Base-by-base conservation (phyloP, 805 yeast genomes). In the Hanseniaspora vineae region DNA sequence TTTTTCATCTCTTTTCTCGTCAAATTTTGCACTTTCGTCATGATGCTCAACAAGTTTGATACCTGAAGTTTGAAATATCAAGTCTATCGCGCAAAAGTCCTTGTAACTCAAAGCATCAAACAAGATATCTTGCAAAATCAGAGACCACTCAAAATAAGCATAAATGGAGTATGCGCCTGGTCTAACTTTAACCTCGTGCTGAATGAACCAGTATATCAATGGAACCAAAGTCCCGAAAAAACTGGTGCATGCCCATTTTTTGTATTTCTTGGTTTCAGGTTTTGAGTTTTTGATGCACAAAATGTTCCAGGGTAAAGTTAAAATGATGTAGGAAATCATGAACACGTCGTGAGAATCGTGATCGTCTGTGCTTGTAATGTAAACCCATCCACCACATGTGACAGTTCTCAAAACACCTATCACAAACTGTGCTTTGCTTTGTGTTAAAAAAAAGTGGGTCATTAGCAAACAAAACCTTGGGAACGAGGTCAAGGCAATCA, bases 371-470 rank as follows among this genome's bases (percentile, higher is more conserved):
- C 96, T 84, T 1, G 98, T 92, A 52, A 92, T 84, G 61, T 92
- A 92, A 8, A 94, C 95, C 97, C 97, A 92, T 12, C 97, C 97
- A 59, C 98, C 98, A 60, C 97, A 92, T 1, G 96, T 82, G 48
- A 92, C 75, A 0, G 98, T 92, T 65, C 98, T 78, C n/a, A 84
- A 47, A 2, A 84, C 50, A n/a, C 98, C 98, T 4, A 77, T 59
- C 2, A 75, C 44, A 13, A 58, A 43, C 8, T 56, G 49, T 0
- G 49, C 6, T 2, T 52, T 20, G 4, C 61, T 57, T 14, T 55
- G 47, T 35, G 56, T 60, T n/a, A 80, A 51, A 40, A 73, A 73
- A 51, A 70, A 52, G 53, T 65, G 59, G 12, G 77, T 68, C 54
- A 65, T 52, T 35, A 84, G 57, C 35, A 83, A 61, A 35, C 84